Evolutionary conservation across 352 stramenopile genomes (phyloP), one percentile per base, ranked within the genome.

Genomic region (Pythium myriotylum): DNA sequence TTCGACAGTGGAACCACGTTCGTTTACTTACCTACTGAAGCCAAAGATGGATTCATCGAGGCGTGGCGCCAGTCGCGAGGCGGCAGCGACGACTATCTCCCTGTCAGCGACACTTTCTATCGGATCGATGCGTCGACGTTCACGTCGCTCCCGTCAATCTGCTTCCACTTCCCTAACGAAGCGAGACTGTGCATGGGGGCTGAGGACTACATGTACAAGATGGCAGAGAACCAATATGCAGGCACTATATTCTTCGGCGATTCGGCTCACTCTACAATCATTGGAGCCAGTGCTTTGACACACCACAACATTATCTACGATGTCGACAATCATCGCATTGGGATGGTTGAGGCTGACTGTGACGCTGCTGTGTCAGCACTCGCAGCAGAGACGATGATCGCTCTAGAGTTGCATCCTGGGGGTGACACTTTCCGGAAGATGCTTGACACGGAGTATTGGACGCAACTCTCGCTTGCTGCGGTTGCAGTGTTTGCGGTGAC

Each of bases 231-330:
- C 20, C 43, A 74, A 43, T 90, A 88, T 62, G 81, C 69, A 4
- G 81, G 80, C 22, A 90, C 85, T 10, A 64, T 92, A 23, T 92
- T 84, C 65, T 94, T 94, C 40, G 59, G 71, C 3, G 69, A 88
- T 41, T 68, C 65, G n/a, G 72, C 78, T 16, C 72, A 77, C n/a
- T 81, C 79, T 0, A 91, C 81, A 16, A 90, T 94, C 56, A 62
- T 94, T 20, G 83, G 85, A 1, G 83, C 85, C 26, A 92, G 76
- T 19, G 76, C 83, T 2, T 53, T 92, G 35, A 69, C 72, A 19
- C 72, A 76, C 42, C 79, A 94, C 71, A 87, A 92, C 43, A 77
- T 94, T 43, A 81, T 94, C 60, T 92, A 92, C 55, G 83, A 92
- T 58, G 68, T 86, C 10, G 81, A 90, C 45, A 91, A 89, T 32